These are phyloP conservation scores for Iberis pinnata DNA, from an alignment of 345 rosid genomes.

Conservation along the genomic window DNA sequence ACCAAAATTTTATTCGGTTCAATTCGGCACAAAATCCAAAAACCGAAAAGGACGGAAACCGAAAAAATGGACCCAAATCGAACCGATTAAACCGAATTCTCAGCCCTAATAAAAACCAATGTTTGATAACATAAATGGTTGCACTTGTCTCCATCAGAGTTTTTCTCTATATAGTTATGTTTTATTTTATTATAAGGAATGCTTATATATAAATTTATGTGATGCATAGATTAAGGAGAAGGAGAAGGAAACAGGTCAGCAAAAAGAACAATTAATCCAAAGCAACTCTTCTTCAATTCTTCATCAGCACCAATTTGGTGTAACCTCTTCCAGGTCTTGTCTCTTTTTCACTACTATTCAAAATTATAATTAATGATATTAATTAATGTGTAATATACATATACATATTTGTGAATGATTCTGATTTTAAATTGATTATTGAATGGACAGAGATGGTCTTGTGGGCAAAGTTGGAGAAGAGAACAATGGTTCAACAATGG, in stretches of 20 bases:
- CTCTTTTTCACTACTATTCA: not conserved
- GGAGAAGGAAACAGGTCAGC: constrained; percentile 45
- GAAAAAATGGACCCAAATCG: no score
- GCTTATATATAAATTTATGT: not conserved
- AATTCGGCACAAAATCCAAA: no score
- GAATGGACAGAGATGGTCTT: constrained; percentile 25
- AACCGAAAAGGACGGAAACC: no score
- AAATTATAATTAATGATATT: not conserved
- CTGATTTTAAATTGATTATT: not conserved
- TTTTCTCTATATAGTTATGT: no score
- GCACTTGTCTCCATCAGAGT: no score
- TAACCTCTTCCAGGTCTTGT: constrained; percentile 40
- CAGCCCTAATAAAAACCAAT: no score
- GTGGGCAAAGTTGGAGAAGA: constrained; percentile 21
- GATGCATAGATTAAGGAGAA: constrained; percentile 58
- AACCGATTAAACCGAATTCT: no score
- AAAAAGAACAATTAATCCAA: constrained; percentile 31
- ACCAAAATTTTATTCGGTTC: no score
- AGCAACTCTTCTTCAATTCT: constrained; percentile 35
- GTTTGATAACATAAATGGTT: no score
- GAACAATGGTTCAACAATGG: not conserved
- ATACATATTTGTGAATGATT: not conserved
- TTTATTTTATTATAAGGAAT: no score
- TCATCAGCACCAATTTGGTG: constrained; percentile 31
- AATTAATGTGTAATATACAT: not conserved